Conservation (phyloP, 352 stramenopile species). For the Halophytophthora batemanensis region DNA sequence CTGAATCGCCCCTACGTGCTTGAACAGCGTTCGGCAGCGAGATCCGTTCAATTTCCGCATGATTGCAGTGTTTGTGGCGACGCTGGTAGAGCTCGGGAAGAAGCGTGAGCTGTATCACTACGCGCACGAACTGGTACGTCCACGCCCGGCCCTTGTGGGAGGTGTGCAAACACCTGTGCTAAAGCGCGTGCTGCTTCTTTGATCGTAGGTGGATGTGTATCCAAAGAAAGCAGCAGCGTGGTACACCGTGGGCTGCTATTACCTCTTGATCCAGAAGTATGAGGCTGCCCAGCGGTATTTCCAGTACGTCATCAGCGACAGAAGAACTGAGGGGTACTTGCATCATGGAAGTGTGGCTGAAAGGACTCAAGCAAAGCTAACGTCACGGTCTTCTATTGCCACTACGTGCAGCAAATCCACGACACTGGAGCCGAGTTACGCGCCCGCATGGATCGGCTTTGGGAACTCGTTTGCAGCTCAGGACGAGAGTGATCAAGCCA, state of each 20-base stretch:
- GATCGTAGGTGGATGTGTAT: slow-evolving; percentile 86
- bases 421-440: slow-evolving; percentile 90
- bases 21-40: slow-evolving; percentile 52
- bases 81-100: slow-evolving; percentile 88
- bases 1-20: not conserved
- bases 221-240: slow-evolving; percentile 92
- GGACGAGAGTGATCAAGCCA: slow-evolving; percentile 97
- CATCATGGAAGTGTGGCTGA: too few relatives aligned
- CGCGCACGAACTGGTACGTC: slow-evolving; percentile 90
- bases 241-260: slow-evolving; percentile 97
- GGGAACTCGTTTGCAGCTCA: slow-evolving; percentile 95
- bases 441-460: slow-evolving; percentile 96
- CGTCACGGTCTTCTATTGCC: not conserved
- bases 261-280: slow-evolving; percentile 92
- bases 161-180: slow-evolving; percentile 1
- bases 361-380: too few relatives aligned
- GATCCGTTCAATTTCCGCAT: slow-evolving; percentile 84
- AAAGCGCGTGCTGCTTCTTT: not conserved
- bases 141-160: not conserved
- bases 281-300: slow-evolving; percentile 96
- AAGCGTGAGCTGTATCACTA: slow-evolving; percentile 95
- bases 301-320: slow-evolving; percentile 55
- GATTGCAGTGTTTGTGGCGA: slow-evolving; percentile 85
- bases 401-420: slow-evolving; percentile 75
- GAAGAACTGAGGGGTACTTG: not conserved